Evolutionary conservation across 164 flowering plant species (phyloP), one percentile per base, ranked within the genome.

Genomic region (Chimonanthus praecox): DNA sequence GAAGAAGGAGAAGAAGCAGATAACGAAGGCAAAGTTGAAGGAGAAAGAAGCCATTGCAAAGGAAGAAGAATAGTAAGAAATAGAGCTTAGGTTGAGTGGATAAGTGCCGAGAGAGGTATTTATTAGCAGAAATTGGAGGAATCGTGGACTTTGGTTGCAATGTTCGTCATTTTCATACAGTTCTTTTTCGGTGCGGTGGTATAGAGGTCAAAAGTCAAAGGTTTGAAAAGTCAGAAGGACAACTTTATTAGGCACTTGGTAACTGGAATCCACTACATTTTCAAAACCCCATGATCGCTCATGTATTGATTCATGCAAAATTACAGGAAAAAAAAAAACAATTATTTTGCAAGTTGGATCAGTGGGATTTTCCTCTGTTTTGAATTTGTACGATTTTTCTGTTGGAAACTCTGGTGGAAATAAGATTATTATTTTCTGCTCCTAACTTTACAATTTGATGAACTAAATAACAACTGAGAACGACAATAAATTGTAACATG

Each of bases 41-140:
- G 33, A 73, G 49, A 50, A 69, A 69, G 65, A 71, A 71, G 54
- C 54, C 64, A 58, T 58, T n/a, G 65, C 8, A 18, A n/a, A 62
- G 7, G 8, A 63, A 62, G 45, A 48, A 62, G 51, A 45, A 47
- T 33, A 33, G 33, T 33, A 54, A 72, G 18, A 13, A 21, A 47
- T 20, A 61, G 58, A 47, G 67, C 70, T 68, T 47, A 11, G 15
- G 70, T 15, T 6, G 74, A n/a, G 67, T 45, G 58, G 43, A 47
- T 11, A 62, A 43, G 72, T 58, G 54, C 4, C 33, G 18, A 46
- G 66, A 63, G 44, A 7, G 3, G 66, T 8, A 33, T 63, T 63
- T 63, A 63, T 58, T 20, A 54, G 66, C 7, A 33, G 5, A 44
- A 7, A 20, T 33, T 63, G 44, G 66, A n/a, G 66, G 66, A 10